These are phyloP conservation scores for Geranium rotundifolium DNA, from an alignment of 345 rosid genomes.

Conservation along the genomic window DNA sequence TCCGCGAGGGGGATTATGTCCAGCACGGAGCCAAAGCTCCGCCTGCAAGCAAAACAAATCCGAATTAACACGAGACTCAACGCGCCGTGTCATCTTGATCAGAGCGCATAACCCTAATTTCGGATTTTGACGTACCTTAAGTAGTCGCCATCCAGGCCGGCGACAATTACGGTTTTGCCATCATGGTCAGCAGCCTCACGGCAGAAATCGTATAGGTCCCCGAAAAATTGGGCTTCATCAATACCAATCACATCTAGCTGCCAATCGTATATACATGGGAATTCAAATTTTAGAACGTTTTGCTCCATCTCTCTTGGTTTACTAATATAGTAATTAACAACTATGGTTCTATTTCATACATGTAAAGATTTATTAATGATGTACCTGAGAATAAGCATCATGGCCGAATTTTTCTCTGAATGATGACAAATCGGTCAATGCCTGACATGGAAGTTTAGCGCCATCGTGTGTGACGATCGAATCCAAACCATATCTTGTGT, in stretches of 20 bases:
- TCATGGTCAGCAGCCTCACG: conserved; percentile 75
- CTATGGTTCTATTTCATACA: background rate
- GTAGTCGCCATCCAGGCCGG: conserved; percentile 87
- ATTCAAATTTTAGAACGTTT: too few relatives aligned
- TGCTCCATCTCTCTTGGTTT: too few relatives aligned
- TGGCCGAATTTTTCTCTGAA: conserved; percentile 46
- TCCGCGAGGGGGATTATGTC: conserved; percentile 74
- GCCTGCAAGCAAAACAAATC: conserved; percentile 31
- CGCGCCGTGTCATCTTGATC: too few relatives aligned
- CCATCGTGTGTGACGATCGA: conserved; percentile 83
- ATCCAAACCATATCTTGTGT: conserved; percentile 59
- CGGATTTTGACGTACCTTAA: conserved; percentile 32
- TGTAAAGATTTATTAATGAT: too few relatives aligned
- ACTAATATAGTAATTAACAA: too few relatives aligned
- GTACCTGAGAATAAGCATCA: conserved; percentile 56
- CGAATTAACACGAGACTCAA: background rate
- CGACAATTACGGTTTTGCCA: conserved; percentile 71
- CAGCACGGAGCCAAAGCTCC: conserved; percentile 77
- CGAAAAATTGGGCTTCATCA: conserved; percentile 88
- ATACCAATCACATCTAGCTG: conserved; percentile 91
- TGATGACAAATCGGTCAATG: conserved; percentile 41
- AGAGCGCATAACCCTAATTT: background rate
- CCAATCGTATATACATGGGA: too few relatives aligned
- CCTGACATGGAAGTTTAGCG: conserved; percentile 60
- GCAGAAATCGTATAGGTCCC: conserved; percentile 76